Percentiles rank a stretch among this genome's conserved stretches.
phyloP scores from a whole-genome alignment of 768 basidiomycete genomes.

The Mycena vitilis region DNA sequence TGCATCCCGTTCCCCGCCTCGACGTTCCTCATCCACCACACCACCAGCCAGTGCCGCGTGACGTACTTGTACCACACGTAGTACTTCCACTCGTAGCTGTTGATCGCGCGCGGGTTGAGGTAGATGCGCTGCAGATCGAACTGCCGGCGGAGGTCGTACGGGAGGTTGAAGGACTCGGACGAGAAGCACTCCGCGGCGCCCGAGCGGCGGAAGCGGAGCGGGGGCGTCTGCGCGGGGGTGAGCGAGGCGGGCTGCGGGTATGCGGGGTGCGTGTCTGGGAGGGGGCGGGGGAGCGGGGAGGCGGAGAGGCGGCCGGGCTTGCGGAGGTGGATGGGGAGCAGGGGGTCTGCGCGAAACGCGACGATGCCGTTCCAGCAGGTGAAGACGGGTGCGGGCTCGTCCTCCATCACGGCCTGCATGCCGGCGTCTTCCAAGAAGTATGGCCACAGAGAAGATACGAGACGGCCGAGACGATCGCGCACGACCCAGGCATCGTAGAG shows the following conservation, averaged over 20 bases:
- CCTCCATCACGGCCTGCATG: constrained; percentile 48
- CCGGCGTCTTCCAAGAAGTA: constrained; percentile 54
- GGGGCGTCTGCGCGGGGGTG: constrained; percentile 45
- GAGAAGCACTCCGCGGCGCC: constrained; percentile 46
- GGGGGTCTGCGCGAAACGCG: constrained; percentile 53
- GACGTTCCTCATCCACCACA: constrained; percentile 52
- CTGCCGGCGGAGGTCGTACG: constrained; percentile 55
- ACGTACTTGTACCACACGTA: constrained; percentile 51
- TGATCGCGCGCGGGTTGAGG: constrained; percentile 53
- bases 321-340: constrained; percentile 53
- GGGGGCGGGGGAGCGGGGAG: constrained; percentile 42
- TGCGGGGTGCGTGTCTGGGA: constrained; percentile 45
- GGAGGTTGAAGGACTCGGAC: constrained; percentile 55
- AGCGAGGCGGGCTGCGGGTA: constrained; percentile 32
- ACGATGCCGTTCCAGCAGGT: constrained; percentile 61
- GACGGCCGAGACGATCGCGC: constrained; percentile 47
- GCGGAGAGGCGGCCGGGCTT: constrained; percentile 43
- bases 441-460: constrained; percentile 50
- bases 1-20: constrained; percentile 47
- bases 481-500: constrained; percentile 54
- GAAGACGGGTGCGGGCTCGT: constrained; percentile 56
- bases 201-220: constrained; percentile 46
- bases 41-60: constrained; percentile 51
- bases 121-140: constrained; percentile 51
- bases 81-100: constrained; percentile 49